Evolutionary conservation across 2,329 filamentous ascomycete species (phyloP), one percentile per base, ranked within the genome.

Genomic region (Aspergillus arachidicola): DNA sequence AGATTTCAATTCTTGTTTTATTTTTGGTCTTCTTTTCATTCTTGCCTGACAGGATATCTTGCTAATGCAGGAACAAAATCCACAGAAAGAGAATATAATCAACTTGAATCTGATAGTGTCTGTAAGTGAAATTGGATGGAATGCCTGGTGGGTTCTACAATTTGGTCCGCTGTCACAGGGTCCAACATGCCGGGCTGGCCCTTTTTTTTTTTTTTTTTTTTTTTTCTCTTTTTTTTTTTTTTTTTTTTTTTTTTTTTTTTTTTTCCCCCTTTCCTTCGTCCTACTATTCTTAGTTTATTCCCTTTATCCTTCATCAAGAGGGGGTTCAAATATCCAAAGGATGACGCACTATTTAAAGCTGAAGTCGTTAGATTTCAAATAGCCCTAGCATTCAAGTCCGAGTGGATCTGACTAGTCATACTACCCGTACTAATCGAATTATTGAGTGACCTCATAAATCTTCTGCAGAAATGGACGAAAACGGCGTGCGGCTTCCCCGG

Each of bases 101-200:
- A 61, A 45, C 57, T 38, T 62, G 59, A 60, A 65, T 66, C 48
- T 11, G 56, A 62, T 58, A 60, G 64, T 60, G 59, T 45, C 16
- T 21, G 21, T 34, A 11, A 21, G 41, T 53, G 51, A 58, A 64
- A 66, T 59, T 66, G 53, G 36, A 63, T 61, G 61, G 61, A 61
- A 57, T 26, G 36, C 30, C 4, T 19, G 45, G 58, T 58, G 58
- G 53, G 19, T 60, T 58, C 58, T 19, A 32, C 36, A n/a, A 38
- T 36, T n/a, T 34, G 10, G 38, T 48, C 30, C 46, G 56, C 56
- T 41, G 54, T 54, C 60, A 43, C 45, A 59, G 60, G 28, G 41
- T 54, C 55, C 55, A 62, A 51, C 58, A 60, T 36, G 14, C 14
- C 32, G 32, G 26, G 5, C 51, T 54, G 30, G 19, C 30, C 32